These are phyloP conservation scores for Bisporella sp. DNA, from an alignment of 2,329 filamentous ascomycete genomes.

Conservation along the genomic window DNA sequence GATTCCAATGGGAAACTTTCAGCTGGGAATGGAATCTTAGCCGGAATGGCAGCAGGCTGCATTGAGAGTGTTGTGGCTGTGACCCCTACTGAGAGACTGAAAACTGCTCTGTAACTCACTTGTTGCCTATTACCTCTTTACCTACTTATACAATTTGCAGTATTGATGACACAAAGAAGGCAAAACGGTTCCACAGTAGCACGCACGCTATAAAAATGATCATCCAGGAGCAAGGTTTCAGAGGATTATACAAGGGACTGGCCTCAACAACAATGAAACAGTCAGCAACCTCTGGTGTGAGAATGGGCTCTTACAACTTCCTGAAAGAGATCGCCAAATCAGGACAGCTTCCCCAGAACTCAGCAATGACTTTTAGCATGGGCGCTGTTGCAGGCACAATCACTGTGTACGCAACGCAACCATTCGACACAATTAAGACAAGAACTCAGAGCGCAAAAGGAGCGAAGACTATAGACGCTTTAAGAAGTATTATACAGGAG, in stretches of 20 bases:
- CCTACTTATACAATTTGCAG: constrained; percentile 8
- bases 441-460: constrained; percentile 50
- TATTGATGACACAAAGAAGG: constrained; percentile 30
- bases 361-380: constrained; percentile 49
- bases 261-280: constrained; percentile 39
- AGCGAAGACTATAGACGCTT: constrained; percentile 46
- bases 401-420: constrained; percentile 51
- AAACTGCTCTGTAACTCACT: constrained; percentile 45
- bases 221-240: constrained; percentile 31
- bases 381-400: constrained; percentile 53
- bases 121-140: not conserved
- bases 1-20: constrained; percentile 49
- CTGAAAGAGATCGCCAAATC: constrained; percentile 29
- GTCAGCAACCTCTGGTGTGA: constrained; percentile 37
- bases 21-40: constrained; percentile 46
- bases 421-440: constrained; percentile 57
- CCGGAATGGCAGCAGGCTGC: constrained; percentile 55
- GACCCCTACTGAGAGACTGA: constrained; percentile 60
- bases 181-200: constrained; percentile 22
- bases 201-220: constrained; percentile 26
- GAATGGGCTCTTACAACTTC: constrained; percentile 42
- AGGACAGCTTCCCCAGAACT: constrained; percentile 25
- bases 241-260: constrained; percentile 35
- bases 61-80: constrained; percentile 55
- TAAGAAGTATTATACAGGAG: constrained; percentile 44